Conservation (phyloP, 139 green algal genomes). For the Coelastrella sp. region DNA sequence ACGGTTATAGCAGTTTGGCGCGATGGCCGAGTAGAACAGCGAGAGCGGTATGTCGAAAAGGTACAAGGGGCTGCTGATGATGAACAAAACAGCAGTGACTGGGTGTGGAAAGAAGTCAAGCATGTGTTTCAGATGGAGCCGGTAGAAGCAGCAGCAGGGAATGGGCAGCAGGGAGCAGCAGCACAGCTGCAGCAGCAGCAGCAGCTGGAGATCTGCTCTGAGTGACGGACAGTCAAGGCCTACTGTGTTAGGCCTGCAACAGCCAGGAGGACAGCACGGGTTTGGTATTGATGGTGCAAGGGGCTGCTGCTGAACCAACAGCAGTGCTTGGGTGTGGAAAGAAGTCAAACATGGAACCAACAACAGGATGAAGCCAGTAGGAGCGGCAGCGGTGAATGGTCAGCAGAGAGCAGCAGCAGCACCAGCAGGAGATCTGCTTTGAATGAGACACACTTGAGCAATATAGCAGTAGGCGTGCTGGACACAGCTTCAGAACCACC, state of each 20-base stretch:
- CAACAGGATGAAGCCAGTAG: no score
- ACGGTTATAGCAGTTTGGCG: conserved; percentile 64
- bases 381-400: no score
- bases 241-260: no score
- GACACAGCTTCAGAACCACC: no score
- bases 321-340: no score
- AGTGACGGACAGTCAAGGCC: no score
- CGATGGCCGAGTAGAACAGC: conserved; percentile 58
- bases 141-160: conserved; percentile 12
- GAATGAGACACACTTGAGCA: no score
- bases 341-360: no score
- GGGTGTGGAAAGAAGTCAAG: conserved; percentile 29
- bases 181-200: neutral
- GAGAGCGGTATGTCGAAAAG: conserved; percentile 57
- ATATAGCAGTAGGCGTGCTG: no score
- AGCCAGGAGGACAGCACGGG: no score
- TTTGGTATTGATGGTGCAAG: neutral
- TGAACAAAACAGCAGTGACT: neutral
- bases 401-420: no score
- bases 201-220: neutral
- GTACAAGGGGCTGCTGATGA: neutral
- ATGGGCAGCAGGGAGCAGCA: neutral
- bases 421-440: no score
- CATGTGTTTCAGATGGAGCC: neutral
- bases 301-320: neutral